A percentile compares a stretch with the other conserved stretches of the same genome.
phyloP scores from a whole-genome alignment of 257 asterid species.

The Cruciata laevipes region DNA sequence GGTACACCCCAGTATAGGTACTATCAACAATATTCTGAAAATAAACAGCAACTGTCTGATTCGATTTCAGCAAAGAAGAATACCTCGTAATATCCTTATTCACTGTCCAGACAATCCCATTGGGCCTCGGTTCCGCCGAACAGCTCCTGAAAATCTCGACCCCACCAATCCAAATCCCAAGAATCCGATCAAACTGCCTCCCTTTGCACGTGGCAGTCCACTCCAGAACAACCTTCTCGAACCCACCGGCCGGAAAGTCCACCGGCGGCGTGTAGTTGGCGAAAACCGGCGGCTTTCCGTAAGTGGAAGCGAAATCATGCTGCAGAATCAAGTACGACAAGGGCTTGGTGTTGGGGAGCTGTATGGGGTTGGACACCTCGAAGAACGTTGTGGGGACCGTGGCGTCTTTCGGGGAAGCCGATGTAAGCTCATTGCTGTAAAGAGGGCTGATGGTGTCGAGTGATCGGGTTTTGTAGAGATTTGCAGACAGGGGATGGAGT shows the following conservation, averaged over 20 bases:
- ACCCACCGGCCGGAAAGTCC: constrained; percentile 36
- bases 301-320: constrained; percentile 50
- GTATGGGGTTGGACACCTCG: constrained; percentile 51
- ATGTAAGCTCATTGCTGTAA: not conserved
- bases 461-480: constrained; percentile 23
- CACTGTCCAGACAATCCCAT: constrained; percentile 63
- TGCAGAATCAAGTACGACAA: constrained; percentile 40
- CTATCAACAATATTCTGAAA: constrained; percentile 51
- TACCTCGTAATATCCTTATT: constrained; percentile 71
- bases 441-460: constrained; percentile 6
- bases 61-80: constrained; percentile 40
- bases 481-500: constrained; percentile 24
- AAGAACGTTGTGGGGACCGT: constrained; percentile 38
- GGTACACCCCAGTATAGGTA: constrained; percentile 71
- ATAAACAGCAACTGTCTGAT: constrained; percentile 56
- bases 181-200: constrained; percentile 68
- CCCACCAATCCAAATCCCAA: constrained; percentile 81
- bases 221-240: constrained; percentile 49
- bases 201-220: constrained; percentile 67
- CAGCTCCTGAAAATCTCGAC: constrained; percentile 80
- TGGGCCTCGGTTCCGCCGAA: constrained; percentile 58
- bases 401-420: not conserved
- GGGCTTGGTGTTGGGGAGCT: constrained; percentile 41
- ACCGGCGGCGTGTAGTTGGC: constrained; percentile 41
- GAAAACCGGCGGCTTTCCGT: constrained; percentile 46